A percentile compares a stretch with the other conserved stretches of the same genome.
These are phyloP conservation scores for Aspergillus fischeri DNA, from an alignment of 2,329 filamentous ascomycete species.

Conservation along the genomic window DNA sequence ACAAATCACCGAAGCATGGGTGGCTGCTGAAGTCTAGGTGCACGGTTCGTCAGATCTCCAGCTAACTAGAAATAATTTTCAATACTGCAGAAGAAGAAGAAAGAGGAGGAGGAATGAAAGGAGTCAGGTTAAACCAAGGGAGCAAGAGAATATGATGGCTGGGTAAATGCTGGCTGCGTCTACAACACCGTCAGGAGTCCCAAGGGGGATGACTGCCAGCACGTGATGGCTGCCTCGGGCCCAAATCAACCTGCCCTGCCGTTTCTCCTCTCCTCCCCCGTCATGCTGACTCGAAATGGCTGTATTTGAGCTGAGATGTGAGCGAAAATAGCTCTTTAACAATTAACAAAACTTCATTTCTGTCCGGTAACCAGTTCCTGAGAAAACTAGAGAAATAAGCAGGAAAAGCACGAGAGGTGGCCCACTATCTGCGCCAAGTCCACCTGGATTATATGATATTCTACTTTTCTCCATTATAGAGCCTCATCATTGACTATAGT, in stretches of 20 bases:
- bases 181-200: neutral
- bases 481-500: no score
- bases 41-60: neutral
- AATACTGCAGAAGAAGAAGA: neutral
- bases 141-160: neutral
- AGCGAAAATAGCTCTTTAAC: no score
- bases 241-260: neutral
- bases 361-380: no score
- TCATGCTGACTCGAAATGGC: neutral
- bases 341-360: no score
- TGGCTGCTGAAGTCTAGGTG: neutral
- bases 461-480: no score
- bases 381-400: no score
- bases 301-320: neutral
- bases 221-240: constrained; percentile 1
- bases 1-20: neutral
- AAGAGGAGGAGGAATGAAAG: neutral
- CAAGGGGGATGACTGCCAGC: neutral
- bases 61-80: neutral
- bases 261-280: neutral
- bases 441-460: no score
- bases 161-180: neutral
- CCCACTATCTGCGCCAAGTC: no score
- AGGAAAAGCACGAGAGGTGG: no score
- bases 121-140: neutral